These are phyloP conservation scores for Striga asiatica DNA, from an alignment of 257 asterid species.

Conservation along the genomic window DNA sequence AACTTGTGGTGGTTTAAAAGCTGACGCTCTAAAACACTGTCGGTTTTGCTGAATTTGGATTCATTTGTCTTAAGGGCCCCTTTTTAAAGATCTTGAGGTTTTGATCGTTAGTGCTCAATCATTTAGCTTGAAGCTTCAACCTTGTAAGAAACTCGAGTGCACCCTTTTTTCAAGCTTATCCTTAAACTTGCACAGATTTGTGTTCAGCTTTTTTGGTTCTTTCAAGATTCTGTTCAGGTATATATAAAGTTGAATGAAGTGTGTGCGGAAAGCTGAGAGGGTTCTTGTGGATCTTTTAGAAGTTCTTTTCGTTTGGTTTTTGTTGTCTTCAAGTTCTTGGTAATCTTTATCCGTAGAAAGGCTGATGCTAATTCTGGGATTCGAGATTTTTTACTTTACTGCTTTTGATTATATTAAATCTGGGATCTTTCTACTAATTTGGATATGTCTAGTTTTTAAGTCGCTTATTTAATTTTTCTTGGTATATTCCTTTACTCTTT, in stretches of 20 bases:
- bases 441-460: no score
- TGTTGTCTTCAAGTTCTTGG: neutral
- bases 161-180: slow-evolving; percentile 15
- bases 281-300: slow-evolving; percentile 8
- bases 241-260: neutral
- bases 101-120: slow-evolving; percentile 8
- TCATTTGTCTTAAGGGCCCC: slow-evolving; percentile 18
- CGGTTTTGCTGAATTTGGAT: neutral
- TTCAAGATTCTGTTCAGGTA: neutral
- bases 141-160: slow-evolving; percentile 14
- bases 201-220: slow-evolving; percentile 3
- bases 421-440: no score
- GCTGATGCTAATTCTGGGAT: slow-evolving; percentile 2
- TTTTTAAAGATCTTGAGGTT: neutral
- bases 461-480: no score
- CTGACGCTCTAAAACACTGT: neutral
- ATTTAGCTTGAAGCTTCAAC: neutral
- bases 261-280: slow-evolving; percentile 14
- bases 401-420: no score
- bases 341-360: neutral
- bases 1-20: neutral
- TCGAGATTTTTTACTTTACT: neutral
- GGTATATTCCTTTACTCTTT: no score
- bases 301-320: neutral
- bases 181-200: neutral